phyloP scores from a whole-genome alignment of 495 filamentous ascomycete genomes.

The Talaromyces proteolyticus region DNA sequence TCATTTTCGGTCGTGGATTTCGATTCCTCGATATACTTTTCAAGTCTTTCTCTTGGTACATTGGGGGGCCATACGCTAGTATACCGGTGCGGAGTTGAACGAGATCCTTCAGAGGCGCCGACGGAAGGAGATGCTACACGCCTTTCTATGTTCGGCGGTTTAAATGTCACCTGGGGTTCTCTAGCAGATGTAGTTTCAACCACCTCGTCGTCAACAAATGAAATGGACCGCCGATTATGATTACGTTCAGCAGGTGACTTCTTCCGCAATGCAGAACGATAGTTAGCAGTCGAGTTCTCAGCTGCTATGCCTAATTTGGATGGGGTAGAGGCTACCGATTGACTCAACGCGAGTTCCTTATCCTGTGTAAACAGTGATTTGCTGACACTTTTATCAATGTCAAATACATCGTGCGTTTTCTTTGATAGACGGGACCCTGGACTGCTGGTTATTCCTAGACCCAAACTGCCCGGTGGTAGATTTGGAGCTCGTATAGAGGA shows the following conservation, averaged over 20 bases:
- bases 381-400: neutral
- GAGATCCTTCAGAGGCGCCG: neutral
- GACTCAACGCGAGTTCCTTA: neutral
- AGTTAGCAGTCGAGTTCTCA: neutral
- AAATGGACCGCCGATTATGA: slow-evolving; percentile 18
- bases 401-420: neutral
- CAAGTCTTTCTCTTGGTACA: neutral
- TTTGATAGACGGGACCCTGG: slow-evolving; percentile 4
- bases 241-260: slow-evolving; percentile 9
- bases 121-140: neutral
- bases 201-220: slow-evolving; percentile 15
- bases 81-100: neutral
- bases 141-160: neutral
- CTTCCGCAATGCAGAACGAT: slow-evolving; percentile 21
- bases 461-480: slow-evolving; percentile 14
- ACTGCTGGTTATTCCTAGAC: slow-evolving; percentile 25
- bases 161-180: neutral
- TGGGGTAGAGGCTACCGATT: neutral
- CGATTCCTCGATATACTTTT: neutral
- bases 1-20: neutral
- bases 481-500: slow-evolving; percentile 9
- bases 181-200: neutral
- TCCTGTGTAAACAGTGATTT: neutral
- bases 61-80: neutral
- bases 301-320: slow-evolving; percentile 2